A percentile compares a stretch with the other conserved stretches of the same genome.
Evolutionary conservation across 176 grass and related monocot species (phyloP).

Genomic region (Leersia perrieri): DNA sequence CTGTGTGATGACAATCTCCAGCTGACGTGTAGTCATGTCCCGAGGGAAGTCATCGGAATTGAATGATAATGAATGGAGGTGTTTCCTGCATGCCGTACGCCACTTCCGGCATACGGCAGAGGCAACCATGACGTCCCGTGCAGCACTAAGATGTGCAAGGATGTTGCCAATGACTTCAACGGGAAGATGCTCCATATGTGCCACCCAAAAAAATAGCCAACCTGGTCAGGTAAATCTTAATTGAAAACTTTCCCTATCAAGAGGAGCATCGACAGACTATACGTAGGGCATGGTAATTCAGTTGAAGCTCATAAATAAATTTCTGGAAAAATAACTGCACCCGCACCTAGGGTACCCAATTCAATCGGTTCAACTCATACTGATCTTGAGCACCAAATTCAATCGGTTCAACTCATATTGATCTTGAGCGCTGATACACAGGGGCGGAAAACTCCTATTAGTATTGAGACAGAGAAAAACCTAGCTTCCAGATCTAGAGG

Average conservation of each 20-base stretch:
- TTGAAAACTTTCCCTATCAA: not conserved
- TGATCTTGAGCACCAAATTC: not conserved
- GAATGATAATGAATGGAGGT: slow-evolving; percentile 79
- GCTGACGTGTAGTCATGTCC: slow-evolving; percentile 64
- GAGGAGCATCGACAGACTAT: not conserved
- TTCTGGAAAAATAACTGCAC: not conserved
- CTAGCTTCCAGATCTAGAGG: too few species aligned
- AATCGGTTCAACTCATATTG: not conserved
- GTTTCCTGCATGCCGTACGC: slow-evolving; percentile 69
- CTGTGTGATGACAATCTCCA: slow-evolving; percentile 92
- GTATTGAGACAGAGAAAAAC: too few species aligned
- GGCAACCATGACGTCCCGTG: slow-evolving; percentile 71
- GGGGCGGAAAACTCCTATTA: too few species aligned
- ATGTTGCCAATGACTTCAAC: slow-evolving; percentile 95
- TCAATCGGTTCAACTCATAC: not conserved
- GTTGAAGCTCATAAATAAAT: not conserved
- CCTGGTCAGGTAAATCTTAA: slow-evolving; percentile 5
- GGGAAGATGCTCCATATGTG: slow-evolving; percentile 76
- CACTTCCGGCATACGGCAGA: slow-evolving; percentile 84
- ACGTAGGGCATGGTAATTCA: not conserved
- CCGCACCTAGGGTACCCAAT: not conserved
- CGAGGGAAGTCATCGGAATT: slow-evolving; percentile 74
- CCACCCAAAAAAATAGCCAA: not conserved
- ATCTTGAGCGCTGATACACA: not conserved
- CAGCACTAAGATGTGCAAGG: slow-evolving; percentile 72